Conservation (phyloP, 345 rosid species). For the Pelargonium nanum region DNA sequence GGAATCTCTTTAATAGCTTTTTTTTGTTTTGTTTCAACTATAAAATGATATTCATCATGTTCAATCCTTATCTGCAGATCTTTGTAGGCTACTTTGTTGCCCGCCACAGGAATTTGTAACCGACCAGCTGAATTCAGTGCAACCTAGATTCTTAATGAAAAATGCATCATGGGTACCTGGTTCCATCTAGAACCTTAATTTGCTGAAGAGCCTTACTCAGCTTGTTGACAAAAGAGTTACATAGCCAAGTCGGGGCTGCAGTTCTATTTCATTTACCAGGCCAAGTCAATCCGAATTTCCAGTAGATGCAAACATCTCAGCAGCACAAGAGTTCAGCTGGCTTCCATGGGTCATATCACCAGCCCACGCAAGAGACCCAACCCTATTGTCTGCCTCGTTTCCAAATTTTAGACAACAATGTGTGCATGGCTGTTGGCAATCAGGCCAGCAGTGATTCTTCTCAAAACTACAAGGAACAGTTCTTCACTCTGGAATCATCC, state of each 20-base stretch:
- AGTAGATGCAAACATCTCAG: slow-evolving; percentile 64
- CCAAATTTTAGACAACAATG: slow-evolving; percentile 40
- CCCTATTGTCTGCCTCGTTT: slow-evolving; percentile 34
- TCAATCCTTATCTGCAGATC: background rate
- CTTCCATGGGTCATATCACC: slow-evolving; percentile 41
- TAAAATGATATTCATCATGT: background rate
- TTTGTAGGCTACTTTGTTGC: background rate
- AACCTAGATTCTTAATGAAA: too few relatives aligned
- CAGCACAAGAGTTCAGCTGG: slow-evolving; percentile 42
- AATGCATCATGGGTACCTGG: background rate
- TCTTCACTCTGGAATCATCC: slow-evolving; percentile 79
- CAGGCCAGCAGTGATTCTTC: slow-evolving; percentile 33
- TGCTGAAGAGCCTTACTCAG: background rate
- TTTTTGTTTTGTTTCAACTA: too few relatives aligned
- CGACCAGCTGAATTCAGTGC: background rate
- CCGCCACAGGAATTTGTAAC: background rate
- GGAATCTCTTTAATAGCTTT: background rate
- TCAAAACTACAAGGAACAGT: slow-evolving; percentile 41
- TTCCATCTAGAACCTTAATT: background rate
- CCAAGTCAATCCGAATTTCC: background rate
- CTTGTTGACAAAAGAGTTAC: background rate
- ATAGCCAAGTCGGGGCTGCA: background rate
- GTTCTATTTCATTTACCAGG: background rate
- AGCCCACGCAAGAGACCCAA: slow-evolving; percentile 35
- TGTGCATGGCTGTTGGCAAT: slow-evolving; percentile 34